phyloP scores from a whole-genome alignment of 2,329 filamentous ascomycete genomes.

The Apiospora sp. region DNA sequence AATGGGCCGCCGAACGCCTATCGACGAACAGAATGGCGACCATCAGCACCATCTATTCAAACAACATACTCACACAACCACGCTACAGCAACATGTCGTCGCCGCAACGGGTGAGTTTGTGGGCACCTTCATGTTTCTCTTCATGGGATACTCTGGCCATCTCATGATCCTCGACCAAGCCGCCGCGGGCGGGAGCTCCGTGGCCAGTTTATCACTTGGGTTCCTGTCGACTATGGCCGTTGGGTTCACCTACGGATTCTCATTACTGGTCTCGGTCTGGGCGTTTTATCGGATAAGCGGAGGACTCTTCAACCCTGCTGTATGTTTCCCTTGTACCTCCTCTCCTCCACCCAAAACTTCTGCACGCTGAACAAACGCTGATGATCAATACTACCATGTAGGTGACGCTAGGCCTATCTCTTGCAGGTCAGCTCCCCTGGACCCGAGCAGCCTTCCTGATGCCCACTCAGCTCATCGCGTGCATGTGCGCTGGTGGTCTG shows the following conservation, averaged over 20 bases:
- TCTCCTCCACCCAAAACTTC: not conserved
- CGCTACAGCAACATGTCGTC: conserved; percentile 42
- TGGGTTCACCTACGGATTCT: conserved; percentile 51
- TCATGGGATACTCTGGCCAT: conserved; percentile 48
- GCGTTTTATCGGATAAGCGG: conserved; percentile 58
- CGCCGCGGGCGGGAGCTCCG: not conserved
- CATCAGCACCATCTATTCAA: not conserved
- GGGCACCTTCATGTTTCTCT: conserved; percentile 53
- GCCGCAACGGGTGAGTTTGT: conserved; percentile 50
- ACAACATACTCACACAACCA: not conserved
- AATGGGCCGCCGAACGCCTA: not conserved
- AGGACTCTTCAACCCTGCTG: conserved; percentile 50
- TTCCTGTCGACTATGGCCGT: conserved; percentile 43
- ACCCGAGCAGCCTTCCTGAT: conserved; percentile 56
- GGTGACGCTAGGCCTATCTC: conserved; percentile 59
- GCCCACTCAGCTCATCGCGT: conserved; percentile 59
- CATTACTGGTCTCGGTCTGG: conserved; percentile 57
- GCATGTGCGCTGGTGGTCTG: conserved; percentile 62
- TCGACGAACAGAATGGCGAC: not conserved
- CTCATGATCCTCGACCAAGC: conserved; percentile 37
- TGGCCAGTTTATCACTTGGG: not conserved
- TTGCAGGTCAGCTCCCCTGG: conserved; percentile 57
- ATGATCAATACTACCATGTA: conserved; percentile 25
- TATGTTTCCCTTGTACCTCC: conserved; percentile 31
- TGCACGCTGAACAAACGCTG: not conserved